Percentiles rank a stretch among this genome's conserved stretches.
Evolutionary conservation across 257 asterid genomes (phyloP).

Genomic region (Nicotiana paniculata): DNA sequence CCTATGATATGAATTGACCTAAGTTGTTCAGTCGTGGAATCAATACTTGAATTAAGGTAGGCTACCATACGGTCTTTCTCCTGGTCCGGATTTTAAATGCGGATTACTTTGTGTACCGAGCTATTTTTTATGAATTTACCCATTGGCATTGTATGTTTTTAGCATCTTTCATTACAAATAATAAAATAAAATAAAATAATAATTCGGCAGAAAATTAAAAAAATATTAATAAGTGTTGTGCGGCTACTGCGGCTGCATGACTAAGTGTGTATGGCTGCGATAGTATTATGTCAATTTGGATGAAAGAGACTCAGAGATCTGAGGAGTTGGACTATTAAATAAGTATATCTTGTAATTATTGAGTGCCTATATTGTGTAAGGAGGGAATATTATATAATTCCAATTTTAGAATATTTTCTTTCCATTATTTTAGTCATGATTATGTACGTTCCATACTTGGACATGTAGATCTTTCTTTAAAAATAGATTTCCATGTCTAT

Average conservation of each 20-base stretch:
- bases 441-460: not conserved
- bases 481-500: not conserved
- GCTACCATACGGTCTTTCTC: accelerated
- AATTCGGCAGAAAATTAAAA: not conserved
- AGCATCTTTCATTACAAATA: not conserved
- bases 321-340: not conserved
- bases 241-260: not conserved
- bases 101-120: accelerated
- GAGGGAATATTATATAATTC: not conserved
- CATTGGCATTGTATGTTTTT: not conserved
- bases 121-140: not conserved
- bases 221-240: not conserved
- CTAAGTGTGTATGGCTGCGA: not conserved
- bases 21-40: too few relatives aligned
- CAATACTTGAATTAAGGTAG: too few relatives aligned
- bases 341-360: not conserved
- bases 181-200: not conserved
- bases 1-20: not conserved
- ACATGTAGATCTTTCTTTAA: not conserved
- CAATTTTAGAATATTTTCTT: not conserved
- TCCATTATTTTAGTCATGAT: not conserved
- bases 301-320: not conserved
- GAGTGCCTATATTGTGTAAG: not conserved
- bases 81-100: accelerated
- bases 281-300: not conserved